Percentiles rank a stretch among this genome's conserved stretches.
Evolutionary conservation across 805 yeast species (phyloP).

Genomic region (Deakozyma indianensis): DNA sequence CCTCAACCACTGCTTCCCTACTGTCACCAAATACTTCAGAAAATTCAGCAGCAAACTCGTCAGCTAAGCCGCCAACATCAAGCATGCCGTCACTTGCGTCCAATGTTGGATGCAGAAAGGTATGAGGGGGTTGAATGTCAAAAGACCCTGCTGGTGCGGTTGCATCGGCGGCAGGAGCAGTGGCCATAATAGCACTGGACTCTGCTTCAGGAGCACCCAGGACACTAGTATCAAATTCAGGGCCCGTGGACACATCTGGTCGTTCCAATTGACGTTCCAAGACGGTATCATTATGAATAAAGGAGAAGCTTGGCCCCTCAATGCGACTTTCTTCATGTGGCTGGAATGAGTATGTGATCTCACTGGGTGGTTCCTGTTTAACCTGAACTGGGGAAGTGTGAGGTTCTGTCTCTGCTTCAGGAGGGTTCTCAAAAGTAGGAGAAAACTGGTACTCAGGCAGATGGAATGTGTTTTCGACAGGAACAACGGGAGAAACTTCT

Average conservation of each 20-base stretch:
- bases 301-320: neutral
- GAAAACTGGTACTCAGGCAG: neutral
- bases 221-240: neutral
- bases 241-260: neutral
- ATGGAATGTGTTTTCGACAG: neutral
- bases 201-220: neutral
- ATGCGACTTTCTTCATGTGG: neutral
- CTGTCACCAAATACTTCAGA: slow-evolving; percentile 6
- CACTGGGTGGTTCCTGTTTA: neutral
- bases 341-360: neutral
- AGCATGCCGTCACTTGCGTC: neutral
- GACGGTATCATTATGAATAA: neutral
- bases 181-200: neutral
- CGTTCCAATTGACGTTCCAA: neutral
- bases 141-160: neutral
- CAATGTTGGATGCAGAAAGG: neutral
- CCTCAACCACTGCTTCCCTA: neutral
- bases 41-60: slow-evolving; percentile 11
- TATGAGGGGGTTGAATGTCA: neutral
- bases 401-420: neutral
- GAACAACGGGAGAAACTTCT: neutral
- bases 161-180: neutral
- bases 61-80: slow-evolving; percentile 3
- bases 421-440: neutral
- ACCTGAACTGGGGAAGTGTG: neutral